These are phyloP conservation scores for Gossypium rotundifolium DNA, from an alignment of 345 rosid genomes.

Conservation along the genomic window DNA sequence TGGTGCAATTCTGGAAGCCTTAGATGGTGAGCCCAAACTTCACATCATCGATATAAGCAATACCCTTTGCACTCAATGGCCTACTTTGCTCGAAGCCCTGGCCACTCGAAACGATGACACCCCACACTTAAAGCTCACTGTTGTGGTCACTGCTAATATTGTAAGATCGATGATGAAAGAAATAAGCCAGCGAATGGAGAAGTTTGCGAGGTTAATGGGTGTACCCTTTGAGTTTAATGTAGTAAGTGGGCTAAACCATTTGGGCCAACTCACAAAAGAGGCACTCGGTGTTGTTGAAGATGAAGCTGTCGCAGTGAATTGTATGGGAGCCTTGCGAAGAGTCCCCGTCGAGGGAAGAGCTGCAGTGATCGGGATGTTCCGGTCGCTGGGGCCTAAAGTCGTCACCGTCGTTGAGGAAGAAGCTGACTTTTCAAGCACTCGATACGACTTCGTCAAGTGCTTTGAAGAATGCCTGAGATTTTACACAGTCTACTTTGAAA, in stretches of 20 bases:
- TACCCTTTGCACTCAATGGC: slow-evolving; percentile 88
- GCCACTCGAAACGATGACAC: slow-evolving; percentile 69
- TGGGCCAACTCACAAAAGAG: slow-evolving; percentile 46
- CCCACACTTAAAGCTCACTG: slow-evolving; percentile 63
- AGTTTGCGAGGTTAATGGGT: slow-evolving; percentile 74
- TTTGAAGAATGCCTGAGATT: slow-evolving; percentile 69
- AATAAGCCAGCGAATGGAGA: slow-evolving; percentile 71
- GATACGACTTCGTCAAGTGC: slow-evolving; percentile 48
- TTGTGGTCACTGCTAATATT: slow-evolving; percentile 43
- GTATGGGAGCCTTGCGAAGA: slow-evolving; percentile 50
- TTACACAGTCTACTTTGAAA: slow-evolving; percentile 60
- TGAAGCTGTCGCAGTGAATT: slow-evolving; percentile 59
- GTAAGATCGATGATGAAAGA: slow-evolving; percentile 55
- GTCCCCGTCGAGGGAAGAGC: slow-evolving; percentile 38
- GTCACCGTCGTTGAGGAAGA: slow-evolving; percentile 73
- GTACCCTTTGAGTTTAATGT: slow-evolving; percentile 67
- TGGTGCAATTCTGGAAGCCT: slow-evolving; percentile 68
- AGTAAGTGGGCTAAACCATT: slow-evolving; percentile 32
- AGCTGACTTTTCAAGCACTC: slow-evolving; percentile 54
- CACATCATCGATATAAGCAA: slow-evolving; percentile 69
- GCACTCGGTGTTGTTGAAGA: slow-evolving; percentile 40
- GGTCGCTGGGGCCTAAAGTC: slow-evolving; percentile 38
- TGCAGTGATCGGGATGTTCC: slow-evolving; percentile 32
- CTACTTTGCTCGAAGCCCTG: slow-evolving; percentile 62
- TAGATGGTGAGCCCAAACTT: slow-evolving; percentile 58